A percentile compares a stretch with the other conserved stretches of the same genome.
These are phyloP conservation scores for Amoeboaphelidium protococcarum DNA, from an alignment of 371 early-diverging fungal genomes.

Conservation along the genomic window DNA sequence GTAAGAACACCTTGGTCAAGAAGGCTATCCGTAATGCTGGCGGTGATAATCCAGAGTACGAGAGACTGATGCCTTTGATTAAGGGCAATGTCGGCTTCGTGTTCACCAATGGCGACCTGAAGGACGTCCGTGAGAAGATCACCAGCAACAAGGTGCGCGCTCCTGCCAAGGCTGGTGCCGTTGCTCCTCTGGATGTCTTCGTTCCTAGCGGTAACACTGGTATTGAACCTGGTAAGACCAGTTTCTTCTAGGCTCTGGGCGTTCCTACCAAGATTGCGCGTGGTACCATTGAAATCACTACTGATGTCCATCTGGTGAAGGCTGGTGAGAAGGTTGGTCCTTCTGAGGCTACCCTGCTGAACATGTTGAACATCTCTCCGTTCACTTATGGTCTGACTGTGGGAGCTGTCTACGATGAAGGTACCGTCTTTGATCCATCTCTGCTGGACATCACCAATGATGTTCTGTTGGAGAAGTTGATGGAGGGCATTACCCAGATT, in stretches of 20 bases:
- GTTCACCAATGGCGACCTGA: slow-evolving; percentile 94
- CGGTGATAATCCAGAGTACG: slow-evolving; percentile 56
- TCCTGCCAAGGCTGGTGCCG: slow-evolving; percentile 93
- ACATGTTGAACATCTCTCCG: slow-evolving; percentile 98
- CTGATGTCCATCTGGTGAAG: slow-evolving; percentile 75
- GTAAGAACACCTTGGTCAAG: slow-evolving; percentile 99
- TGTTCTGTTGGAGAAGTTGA: slow-evolving; percentile 45
- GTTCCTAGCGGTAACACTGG: slow-evolving; percentile 97
- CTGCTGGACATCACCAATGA: slow-evolving; percentile 83
- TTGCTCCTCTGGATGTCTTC: slow-evolving; percentile 87
- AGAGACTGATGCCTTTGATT: slow-evolving; percentile 56
- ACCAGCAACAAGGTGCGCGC: slow-evolving; percentile 83
- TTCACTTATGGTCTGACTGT: slow-evolving; percentile 98
- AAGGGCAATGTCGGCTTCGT: slow-evolving; percentile 97
- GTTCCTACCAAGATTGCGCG: slow-evolving; percentile 99
- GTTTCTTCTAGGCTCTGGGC: slow-evolving; percentile 99
- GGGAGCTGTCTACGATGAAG: slow-evolving; percentile 76
- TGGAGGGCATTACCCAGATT: slow-evolving; percentile 53
- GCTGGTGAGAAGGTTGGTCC: slow-evolving; percentile 87
- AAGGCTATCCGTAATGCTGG: slow-evolving; percentile 63
- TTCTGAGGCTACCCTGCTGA: slow-evolving; percentile 94
- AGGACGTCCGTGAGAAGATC: slow-evolving; percentile 76
- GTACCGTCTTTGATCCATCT: slow-evolving; percentile 62
- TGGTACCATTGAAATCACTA: slow-evolving; percentile 99
- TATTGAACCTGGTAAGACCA: slow-evolving; percentile 99